phyloP scores from a whole-genome alignment of 495 filamentous ascomycete genomes.

The Annulohypoxylon bovei region DNA sequence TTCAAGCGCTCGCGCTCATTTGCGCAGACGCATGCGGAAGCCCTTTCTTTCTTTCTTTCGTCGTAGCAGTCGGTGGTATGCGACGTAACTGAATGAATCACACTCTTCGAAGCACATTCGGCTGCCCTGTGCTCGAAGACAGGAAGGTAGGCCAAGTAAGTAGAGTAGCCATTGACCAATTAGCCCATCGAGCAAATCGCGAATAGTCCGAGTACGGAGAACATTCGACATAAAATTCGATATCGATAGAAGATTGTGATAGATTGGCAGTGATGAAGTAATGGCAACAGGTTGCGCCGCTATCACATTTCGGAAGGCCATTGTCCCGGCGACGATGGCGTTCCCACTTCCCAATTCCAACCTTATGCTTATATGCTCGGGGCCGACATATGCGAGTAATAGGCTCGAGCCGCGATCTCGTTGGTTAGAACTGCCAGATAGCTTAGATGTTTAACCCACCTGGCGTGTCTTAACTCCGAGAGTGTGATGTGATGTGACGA shows the following conservation, averaged over 20 bases:
- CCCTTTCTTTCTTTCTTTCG: slow-evolving; percentile 2
- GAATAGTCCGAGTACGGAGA: slow-evolving; percentile 6
- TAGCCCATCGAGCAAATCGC: neutral
- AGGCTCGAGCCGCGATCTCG: slow-evolving; percentile 14
- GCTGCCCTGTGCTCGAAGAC: slow-evolving; percentile 15
- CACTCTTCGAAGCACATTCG: slow-evolving; percentile 25
- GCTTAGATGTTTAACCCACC: neutral
- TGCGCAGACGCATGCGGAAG: slow-evolving; percentile 26
- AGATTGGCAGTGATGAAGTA: slow-evolving; percentile 28
- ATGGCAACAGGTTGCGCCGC: slow-evolving; percentile 37
- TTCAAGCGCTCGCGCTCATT: slow-evolving; percentile 33
- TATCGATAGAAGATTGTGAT: slow-evolving; percentile 15
- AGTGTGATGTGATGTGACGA: slow-evolving; percentile 38
- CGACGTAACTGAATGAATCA: slow-evolving; percentile 33
- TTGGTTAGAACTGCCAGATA: slow-evolving; percentile 11
- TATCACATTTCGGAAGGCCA: slow-evolving; percentile 34
- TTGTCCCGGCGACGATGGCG: slow-evolving; percentile 23
- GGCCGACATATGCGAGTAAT: slow-evolving; percentile 28
- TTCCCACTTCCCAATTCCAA: slow-evolving; percentile 15
- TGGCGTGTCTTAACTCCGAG: slow-evolving; percentile 31
- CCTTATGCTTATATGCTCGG: slow-evolving; percentile 24
- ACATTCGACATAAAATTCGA: neutral
- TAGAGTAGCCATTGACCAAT: slow-evolving; percentile 30
- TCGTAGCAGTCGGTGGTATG: slow-evolving; percentile 39
- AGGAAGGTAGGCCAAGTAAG: slow-evolving; percentile 4